Evolutionary conservation across 441 rosid genomes (phyloP).

Genomic region (Metrosideros polymorpha): DNA sequence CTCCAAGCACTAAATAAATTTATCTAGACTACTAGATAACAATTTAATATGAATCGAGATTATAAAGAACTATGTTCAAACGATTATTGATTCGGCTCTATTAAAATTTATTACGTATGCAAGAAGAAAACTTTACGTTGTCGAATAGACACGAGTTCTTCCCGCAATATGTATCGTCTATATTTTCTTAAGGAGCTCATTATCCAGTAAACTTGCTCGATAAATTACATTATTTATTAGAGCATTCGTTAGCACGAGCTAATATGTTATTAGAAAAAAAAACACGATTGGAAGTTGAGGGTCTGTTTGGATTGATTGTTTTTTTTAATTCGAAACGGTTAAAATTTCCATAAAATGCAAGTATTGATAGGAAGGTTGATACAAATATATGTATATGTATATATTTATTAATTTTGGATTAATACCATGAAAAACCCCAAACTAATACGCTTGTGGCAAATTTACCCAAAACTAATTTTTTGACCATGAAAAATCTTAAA

Average conservation of each 20-base stretch:
- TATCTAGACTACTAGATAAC: neutral
- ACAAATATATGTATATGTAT: too few species aligned
- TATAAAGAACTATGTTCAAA: neutral
- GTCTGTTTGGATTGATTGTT: neutral
- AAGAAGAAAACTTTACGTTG: neutral
- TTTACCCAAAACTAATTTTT: too few species aligned
- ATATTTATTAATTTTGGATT: neutral
- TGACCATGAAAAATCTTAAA: too few species aligned
- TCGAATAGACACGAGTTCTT: rapidly evolving
- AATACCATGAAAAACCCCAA: too few species aligned
- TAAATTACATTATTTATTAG: neutral
- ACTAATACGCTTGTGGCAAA: too few species aligned
- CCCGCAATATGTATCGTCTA: neutral
- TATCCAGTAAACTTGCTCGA: rapidly evolving
- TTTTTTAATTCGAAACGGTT: neutral
- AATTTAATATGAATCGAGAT: neutral
- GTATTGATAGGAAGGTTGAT: neutral
- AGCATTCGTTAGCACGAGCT: neutral
- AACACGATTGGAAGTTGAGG: neutral
- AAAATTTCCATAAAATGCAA: neutral
- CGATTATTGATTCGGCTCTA: neutral
- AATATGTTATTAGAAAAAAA: neutral
- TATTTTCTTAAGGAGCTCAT: neutral
- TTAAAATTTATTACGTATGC: neutral
- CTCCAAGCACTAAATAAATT: neutral